Base-by-base conservation (phyloP, 2,329 filamentous ascomycete genomes). In the Aspergillus ochraceoroseus region DNA sequence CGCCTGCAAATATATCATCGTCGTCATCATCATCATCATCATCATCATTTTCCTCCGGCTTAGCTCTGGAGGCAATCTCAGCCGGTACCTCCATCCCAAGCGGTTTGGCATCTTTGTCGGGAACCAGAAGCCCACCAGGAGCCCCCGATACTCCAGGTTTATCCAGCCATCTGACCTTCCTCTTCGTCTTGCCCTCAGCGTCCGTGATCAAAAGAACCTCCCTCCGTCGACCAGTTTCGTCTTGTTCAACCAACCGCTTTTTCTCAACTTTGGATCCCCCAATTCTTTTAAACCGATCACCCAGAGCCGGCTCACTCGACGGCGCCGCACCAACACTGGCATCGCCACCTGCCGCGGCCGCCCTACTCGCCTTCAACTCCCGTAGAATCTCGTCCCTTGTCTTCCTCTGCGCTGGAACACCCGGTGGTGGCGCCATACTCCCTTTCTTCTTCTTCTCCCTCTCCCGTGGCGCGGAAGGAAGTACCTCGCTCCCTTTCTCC, bases 1-100 rank as follows among this genome's bases (percentile, higher is more conserved):
- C 76, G 2, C 75, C 78, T 26, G 69, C 74, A 49, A 82, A 83
- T 33, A 83, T 82, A 54, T 82, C 77, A 18, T 75, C 75, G 27
- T 79, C 75, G 4, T 82, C 77, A 14, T 75, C 75, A 19, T 79
- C 75, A 3, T 75, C 71, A 2, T 73, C 66, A 30, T 67, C 75
- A 3, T 75, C 71, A 2, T 73, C 66, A 30, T 67, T 59, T 13
- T 48, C 53, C 20, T 41, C 48, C 12, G 55, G 56, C 18, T 59
- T 57, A 31, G 56, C 55, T 41, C 58, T 63, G 2, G 64, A 59
- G 12, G 62, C 58, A 20, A 70, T 49, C 20, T 67, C 67, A 6
- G 61, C 65, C 3, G 72, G 69, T 2, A 74, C 63, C 31, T 75
- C 71, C 63, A 72, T 71, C 1, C 71, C 72, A 41, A 77, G 62